Evolutionary conservation across 805 yeast genomes (phyloP).

Genomic region (Ogataea polymorpha): DNA sequence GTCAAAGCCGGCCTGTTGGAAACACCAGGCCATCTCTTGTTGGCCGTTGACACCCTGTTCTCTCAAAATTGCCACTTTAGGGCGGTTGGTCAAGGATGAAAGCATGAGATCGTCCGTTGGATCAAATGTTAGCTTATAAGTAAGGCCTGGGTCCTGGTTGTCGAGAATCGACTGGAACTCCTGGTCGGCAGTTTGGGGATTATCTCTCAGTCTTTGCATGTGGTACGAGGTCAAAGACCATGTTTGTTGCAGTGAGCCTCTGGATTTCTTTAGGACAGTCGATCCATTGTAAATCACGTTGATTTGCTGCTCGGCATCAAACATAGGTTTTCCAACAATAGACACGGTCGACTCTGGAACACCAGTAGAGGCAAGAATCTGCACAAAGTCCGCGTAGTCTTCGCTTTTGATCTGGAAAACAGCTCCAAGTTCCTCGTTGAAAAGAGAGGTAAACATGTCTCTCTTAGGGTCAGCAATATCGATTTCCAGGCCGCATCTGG

Average conservation of each 20-base stretch:
- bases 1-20: conserved; percentile 91
- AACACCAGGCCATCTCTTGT: conserved; percentile 97
- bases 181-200: conserved; percentile 85
- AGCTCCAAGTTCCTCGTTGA: conserved; percentile 94
- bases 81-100: conserved; percentile 43
- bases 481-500: conserved; percentile 77
- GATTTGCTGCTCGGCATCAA: conserved; percentile 45
- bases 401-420: conserved; percentile 77
- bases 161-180: conserved; percentile 75
- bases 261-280: conserved; percentile 47
- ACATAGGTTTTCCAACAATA: conserved; percentile 68
- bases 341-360: conserved; percentile 52
- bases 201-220: conserved; percentile 89
- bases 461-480: conserved; percentile 35
- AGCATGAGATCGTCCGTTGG: conserved; percentile 49
- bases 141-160: conserved; percentile 85
- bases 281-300: conserved; percentile 45
- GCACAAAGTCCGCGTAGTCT: conserved; percentile 52
- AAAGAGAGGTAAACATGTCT: conserved; percentile 55
- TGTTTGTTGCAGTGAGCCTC: conserved; percentile 71
- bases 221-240: conserved; percentile 90
- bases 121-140: conserved; percentile 71
- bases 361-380: conserved; percentile 56
- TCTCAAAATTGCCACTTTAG: conserved; percentile 92
- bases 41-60: conserved; percentile 99